phyloP scores from a whole-genome alignment of 2,329 filamentous ascomycete species.

The Sphaerostilbella broomeana region DNA sequence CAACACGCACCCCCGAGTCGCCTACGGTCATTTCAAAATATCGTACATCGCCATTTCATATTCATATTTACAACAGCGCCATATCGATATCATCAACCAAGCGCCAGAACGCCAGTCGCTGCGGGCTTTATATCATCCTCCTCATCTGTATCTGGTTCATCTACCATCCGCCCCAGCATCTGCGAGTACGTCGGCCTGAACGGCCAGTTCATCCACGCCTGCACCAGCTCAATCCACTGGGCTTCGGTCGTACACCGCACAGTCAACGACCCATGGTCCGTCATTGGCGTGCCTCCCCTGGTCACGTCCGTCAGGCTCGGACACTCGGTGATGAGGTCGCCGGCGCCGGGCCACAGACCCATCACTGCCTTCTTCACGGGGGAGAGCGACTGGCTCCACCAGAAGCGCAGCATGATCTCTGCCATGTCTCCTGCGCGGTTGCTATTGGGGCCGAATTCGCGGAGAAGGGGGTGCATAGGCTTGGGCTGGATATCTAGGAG shows the following conservation, averaged over 20 bases:
- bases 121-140: constrained; percentile 22
- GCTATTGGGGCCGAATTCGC: constrained; percentile 35
- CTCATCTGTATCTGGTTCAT: constrained; percentile 22
- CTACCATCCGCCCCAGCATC: constrained; percentile 38
- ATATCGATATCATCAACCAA: background rate
- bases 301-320: constrained; percentile 41
- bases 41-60: too few species aligned
- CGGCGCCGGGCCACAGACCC: constrained; percentile 52
- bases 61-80: too few species aligned
- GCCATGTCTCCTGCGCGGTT: constrained; percentile 43
- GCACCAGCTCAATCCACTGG: constrained; percentile 53
- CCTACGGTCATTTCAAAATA: too few species aligned
- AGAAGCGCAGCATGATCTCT: constrained; percentile 39
- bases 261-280: constrained; percentile 35
- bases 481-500: constrained; percentile 65
- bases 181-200: constrained; percentile 48
- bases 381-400: constrained; percentile 39
- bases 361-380: constrained; percentile 42
- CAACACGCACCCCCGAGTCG: too few species aligned
- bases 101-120: constrained; percentile 15
- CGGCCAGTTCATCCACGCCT: constrained; percentile 60
- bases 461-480: constrained; percentile 41
- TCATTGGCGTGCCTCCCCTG: constrained; percentile 39
- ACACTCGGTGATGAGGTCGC: constrained; percentile 44
- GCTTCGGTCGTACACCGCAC: constrained; percentile 43